Evolutionary conservation across 2,329 filamentous ascomycete genomes (phyloP).

Genomic region (Sclerotinia spermophila): DNA sequence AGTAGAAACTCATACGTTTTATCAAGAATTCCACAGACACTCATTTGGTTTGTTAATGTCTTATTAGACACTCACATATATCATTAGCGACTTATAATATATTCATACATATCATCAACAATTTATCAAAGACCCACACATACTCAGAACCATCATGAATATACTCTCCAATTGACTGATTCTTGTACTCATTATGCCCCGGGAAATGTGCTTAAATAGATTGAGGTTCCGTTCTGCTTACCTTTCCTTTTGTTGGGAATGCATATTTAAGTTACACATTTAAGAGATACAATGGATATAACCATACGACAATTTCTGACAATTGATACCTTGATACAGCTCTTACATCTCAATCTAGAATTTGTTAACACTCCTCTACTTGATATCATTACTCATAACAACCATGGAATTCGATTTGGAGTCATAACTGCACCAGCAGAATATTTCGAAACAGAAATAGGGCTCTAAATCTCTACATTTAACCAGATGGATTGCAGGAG

Average conservation of each 20-base stretch:
- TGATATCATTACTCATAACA: no score
- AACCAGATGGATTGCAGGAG: no score
- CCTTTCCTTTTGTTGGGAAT: neutral
- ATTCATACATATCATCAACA: neutral
- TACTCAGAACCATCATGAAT: neutral
- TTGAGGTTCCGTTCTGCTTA: neutral
- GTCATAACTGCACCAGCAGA: no score
- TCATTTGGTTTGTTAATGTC: neutral
- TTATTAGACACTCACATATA: neutral
- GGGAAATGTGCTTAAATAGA: neutral
- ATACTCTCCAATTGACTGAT: neutral
- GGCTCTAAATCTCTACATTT: no score
- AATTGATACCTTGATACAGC: neutral
- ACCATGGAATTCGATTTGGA: no score
- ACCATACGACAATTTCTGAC: neutral
- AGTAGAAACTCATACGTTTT: neutral
- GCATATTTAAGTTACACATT: neutral
- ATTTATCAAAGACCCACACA: neutral
- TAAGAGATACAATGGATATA: neutral
- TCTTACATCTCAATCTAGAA: accelerated
- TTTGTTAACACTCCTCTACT: no score
- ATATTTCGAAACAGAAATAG: no score
- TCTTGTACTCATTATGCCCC: neutral
- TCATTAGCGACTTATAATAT: neutral
- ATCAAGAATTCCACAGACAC: no score